Evolutionary conservation across 352 stramenopile species (phyloP).

Genomic region (Peronospora destructor): DNA sequence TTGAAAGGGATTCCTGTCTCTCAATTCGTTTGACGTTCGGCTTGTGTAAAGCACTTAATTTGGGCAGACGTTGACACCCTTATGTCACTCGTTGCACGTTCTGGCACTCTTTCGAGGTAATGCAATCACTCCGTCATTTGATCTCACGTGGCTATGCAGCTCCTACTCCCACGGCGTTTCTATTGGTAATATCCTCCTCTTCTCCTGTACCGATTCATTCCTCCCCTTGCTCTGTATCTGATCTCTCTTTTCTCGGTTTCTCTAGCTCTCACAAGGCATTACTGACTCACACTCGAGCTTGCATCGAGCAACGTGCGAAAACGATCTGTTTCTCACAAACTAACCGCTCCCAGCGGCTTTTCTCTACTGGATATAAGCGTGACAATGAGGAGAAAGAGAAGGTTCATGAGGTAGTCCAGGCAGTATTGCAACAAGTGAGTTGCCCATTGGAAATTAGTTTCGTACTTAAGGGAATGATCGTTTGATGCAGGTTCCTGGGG

Average conservation of each 20-base stretch:
- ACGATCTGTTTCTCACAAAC: background rate
- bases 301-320: background rate
- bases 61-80: background rate
- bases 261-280: slow-evolving; percentile 14
- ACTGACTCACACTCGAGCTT: slow-evolving; percentile 7
- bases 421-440: background rate
- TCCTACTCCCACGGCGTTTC: slow-evolving; percentile 20
- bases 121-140: background rate
- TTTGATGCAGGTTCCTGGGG: background rate
- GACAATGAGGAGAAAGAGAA: slow-evolving; percentile 12
- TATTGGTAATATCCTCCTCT: slow-evolving; percentile 11
- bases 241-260: background rate
- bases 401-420: slow-evolving; percentile 3
- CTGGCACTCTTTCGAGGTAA: background rate
- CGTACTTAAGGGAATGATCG: slow-evolving; percentile 6
- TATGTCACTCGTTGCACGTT: background rate
- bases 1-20: too few species aligned
- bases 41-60: too few species aligned
- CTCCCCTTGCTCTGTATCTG: background rate
- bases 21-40: too few species aligned
- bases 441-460: background rate
- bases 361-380: slow-evolving; percentile 17
- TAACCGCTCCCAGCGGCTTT: slow-evolving; percentile 15
- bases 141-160: slow-evolving; percentile 1
- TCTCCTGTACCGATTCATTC: background rate